Evolutionary conservation across 139 green algal species (phyloP).

Genomic region (Chlorella ohadii): DNA sequence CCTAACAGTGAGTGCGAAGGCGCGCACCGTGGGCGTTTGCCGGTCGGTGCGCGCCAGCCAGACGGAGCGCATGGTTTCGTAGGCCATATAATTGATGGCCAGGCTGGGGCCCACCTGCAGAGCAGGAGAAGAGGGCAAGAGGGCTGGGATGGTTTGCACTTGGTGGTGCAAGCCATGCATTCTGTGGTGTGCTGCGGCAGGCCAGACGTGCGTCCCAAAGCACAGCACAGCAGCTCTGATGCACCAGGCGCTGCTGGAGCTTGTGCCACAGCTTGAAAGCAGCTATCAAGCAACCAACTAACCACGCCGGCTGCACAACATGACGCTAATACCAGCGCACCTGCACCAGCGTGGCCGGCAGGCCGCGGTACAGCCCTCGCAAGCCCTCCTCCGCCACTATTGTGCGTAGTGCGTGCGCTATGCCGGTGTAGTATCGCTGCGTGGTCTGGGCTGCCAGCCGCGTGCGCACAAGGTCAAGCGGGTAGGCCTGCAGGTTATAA

Average conservation of each 20-base stretch:
- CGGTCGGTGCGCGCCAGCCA: slow-evolving; percentile 52
- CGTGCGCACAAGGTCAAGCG: slow-evolving; percentile 95
- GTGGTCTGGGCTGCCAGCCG: slow-evolving; percentile 77
- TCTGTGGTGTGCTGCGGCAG: no score
- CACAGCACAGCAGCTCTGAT: no score
- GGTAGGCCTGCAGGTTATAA: slow-evolving; percentile 74
- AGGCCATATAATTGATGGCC: slow-evolving; percentile 93
- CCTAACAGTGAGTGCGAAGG: no score
- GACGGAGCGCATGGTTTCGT: slow-evolving; percentile 76
- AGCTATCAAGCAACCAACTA: no score
- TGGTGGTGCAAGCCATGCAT: no score
- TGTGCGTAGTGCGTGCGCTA: slow-evolving; percentile 64
- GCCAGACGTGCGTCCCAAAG: no score
- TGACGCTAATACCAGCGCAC: no score
- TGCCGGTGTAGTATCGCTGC: slow-evolving; percentile 75
- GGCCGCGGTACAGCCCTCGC: slow-evolving; percentile 90
- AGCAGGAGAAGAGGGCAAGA: no score
- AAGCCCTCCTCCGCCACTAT: slow-evolving; percentile 88
- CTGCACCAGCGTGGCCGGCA: slow-evolving; percentile 92
- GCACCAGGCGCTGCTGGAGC: no score
- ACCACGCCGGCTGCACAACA: no score
- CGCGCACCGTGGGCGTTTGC: slow-evolving; percentile 39
- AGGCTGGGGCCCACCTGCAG: slow-evolving; percentile 74
- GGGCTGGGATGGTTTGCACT: no score
- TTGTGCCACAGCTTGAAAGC: no score